phyloP scores from a whole-genome alignment of 2,329 filamentous ascomycete species.

The Teratosphaeria epicoccoides region DNA sequence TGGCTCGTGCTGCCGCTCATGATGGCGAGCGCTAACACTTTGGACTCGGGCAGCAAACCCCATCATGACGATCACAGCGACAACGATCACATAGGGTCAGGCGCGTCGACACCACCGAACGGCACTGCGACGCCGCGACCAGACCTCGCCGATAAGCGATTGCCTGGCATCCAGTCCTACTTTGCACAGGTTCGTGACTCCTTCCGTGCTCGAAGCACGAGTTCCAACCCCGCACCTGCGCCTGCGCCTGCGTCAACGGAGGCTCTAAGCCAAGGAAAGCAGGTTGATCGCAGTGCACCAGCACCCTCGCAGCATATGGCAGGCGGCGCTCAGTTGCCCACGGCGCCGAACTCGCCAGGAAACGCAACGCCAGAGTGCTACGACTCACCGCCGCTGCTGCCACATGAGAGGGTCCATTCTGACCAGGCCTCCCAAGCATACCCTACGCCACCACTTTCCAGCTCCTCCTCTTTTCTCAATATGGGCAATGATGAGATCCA shows the following conservation, averaged over 20 bases:
- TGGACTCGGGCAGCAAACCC: slow-evolving; percentile 22
- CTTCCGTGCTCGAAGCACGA: slow-evolving; percentile 42
- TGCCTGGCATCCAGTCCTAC: slow-evolving; percentile 88
- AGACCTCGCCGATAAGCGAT: slow-evolving; percentile 85
- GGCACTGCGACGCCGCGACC: slow-evolving; percentile 79
- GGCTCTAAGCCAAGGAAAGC: slow-evolving; percentile 10
- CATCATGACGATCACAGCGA: slow-evolving; percentile 52
- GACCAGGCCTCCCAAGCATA: slow-evolving; percentile 18
- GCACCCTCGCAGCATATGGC: slow-evolving; percentile 12
- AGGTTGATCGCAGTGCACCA: slow-evolving; percentile 6
- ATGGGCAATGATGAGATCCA: slow-evolving; percentile 19
- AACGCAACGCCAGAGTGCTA: slow-evolving; percentile 10
- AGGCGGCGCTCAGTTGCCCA: slow-evolving; percentile 17
- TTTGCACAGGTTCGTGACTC: slow-evolving; percentile 98
- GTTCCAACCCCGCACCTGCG: slow-evolving; percentile 26
- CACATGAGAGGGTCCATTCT: slow-evolving; percentile 24
- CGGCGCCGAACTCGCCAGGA: slow-evolving; percentile 26
- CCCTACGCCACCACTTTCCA: slow-evolving; percentile 33
- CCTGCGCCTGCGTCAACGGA: slow-evolving; percentile 7
- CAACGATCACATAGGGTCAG: slow-evolving; percentile 66
- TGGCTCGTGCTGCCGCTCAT: slow-evolving; percentile 4
- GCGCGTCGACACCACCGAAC: slow-evolving; percentile 76
- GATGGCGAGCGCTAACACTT: slow-evolving; percentile 19
- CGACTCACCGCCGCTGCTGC: slow-evolving; percentile 26
- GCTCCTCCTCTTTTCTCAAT: slow-evolving; percentile 27